These are phyloP conservation scores for Linum tenue DNA, from an alignment of 345 rosid genomes.

Conservation along the genomic window DNA sequence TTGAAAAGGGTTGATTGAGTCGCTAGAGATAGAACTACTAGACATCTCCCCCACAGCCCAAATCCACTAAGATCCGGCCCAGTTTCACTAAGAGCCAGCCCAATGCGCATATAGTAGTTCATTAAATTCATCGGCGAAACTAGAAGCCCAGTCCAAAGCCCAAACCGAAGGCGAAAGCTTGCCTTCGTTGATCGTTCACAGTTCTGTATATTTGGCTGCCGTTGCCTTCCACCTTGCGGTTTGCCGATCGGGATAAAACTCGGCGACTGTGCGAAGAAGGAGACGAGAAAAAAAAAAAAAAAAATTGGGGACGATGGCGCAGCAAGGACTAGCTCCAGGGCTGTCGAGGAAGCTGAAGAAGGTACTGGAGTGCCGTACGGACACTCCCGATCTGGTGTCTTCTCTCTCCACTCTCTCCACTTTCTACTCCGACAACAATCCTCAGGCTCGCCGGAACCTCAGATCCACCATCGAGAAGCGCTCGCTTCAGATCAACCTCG, in stretches of 20 bases:
- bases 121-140: too few species aligned
- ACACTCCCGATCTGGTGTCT: conserved; percentile 68
- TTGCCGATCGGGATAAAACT: neutral
- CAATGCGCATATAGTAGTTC: too few species aligned
- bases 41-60: too few species aligned
- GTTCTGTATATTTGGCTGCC: neutral
- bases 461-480: conserved; percentile 98
- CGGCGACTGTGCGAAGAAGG: neutral
- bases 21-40: too few species aligned
- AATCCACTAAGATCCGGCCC: too few species aligned
- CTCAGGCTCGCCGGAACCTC: conserved; percentile 87
- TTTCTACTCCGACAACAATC: conserved; percentile 74
- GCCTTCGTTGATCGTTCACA: too few species aligned
- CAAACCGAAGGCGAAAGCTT: too few species aligned
- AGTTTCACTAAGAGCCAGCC: too few species aligned
- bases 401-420: conserved; percentile 79
- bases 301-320: conserved; percentile 28
- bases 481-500: conserved; percentile 67
- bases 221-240: neutral
- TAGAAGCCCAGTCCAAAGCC: too few species aligned
- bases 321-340: conserved; percentile 77
- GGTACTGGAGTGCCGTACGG: conserved; percentile 84
- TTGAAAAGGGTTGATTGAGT: too few species aligned
- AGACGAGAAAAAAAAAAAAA: neutral
- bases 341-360: conserved; percentile 87